These are phyloP conservation scores for Symbiodinium pilosum DNA, from an alignment of 73 alveolate species.

Conservation along the genomic window DNA sequence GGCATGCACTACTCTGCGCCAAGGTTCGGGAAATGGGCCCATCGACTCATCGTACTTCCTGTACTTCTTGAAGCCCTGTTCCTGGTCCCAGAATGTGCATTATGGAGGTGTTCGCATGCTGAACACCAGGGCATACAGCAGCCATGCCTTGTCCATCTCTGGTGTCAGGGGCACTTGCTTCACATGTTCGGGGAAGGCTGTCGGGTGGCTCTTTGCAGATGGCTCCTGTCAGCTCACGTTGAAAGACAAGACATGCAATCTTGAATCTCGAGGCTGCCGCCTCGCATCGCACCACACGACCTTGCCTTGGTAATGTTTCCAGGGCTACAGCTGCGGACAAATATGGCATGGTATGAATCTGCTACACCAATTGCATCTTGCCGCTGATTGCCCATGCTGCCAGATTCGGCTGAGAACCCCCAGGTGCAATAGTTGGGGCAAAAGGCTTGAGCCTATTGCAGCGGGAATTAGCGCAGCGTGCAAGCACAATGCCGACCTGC, in stretches of 20 bases:
- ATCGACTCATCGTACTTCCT: slow-evolving; percentile 38
- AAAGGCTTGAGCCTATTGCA: too few species aligned
- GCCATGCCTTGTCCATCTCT: slow-evolving; percentile 62
- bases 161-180: slow-evolving; percentile 90
- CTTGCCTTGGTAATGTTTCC: slow-evolving; percentile 37
- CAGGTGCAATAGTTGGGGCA: too few species aligned
- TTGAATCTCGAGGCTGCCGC: background rate
- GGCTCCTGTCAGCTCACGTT: background rate
- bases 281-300: slow-evolving; percentile 71
- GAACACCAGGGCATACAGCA: background rate
- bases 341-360: too few species aligned
- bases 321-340: too few species aligned
- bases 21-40: slow-evolving; percentile 68
- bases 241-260: too few species aligned
- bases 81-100: background rate
- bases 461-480: too few species aligned
- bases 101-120: background rate
- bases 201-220: slow-evolving; percentile 68
- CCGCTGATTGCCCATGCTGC: too few species aligned
- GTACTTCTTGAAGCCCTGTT: slow-evolving; percentile 59
- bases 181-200: slow-evolving; percentile 81
- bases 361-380: too few species aligned
- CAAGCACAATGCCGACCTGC: too few species aligned
- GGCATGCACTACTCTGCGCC: background rate
- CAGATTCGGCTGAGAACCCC: too few species aligned